phyloP scores from a whole-genome alignment of 78 protist genomes.

The Polysphondylium violaceum region DNA sequence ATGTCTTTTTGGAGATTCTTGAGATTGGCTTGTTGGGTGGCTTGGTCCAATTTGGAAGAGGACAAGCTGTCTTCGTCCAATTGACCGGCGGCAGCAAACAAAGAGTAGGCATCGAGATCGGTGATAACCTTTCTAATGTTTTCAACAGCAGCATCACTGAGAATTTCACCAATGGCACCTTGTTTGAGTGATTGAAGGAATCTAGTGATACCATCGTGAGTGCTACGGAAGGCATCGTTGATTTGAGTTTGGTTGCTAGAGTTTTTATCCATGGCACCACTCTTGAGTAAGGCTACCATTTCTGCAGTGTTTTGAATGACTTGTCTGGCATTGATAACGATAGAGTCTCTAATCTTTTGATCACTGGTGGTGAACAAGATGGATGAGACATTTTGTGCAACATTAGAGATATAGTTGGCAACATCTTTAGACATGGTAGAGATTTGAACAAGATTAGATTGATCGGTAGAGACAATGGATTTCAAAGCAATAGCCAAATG shows the following conservation, averaged over 20 bases:
- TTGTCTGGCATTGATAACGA: constrained; percentile 49
- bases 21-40: constrained; percentile 20
- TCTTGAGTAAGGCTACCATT: constrained; percentile 9
- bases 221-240: constrained; percentile 52
- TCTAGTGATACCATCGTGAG: constrained; percentile 52
- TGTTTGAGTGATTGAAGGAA: constrained; percentile 83
- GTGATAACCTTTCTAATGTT: constrained; percentile 48
- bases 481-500: constrained; percentile 62
- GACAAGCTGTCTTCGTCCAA: constrained; percentile 30
- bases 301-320: constrained; percentile 29
- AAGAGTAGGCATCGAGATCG: constrained; percentile 74
- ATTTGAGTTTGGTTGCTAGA: neutral
- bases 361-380: constrained; percentile 39
- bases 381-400: constrained; percentile 12
- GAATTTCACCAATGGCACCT: constrained; percentile 86
- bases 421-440: constrained; percentile 71
- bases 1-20: constrained; percentile 66
- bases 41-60: neutral
- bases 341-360: constrained; percentile 63
- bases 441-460: constrained; percentile 67
- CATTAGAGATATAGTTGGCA: constrained; percentile 20
- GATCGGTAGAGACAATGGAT: constrained; percentile 70
- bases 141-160: constrained; percentile 80
- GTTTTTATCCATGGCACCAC: constrained; percentile 1
- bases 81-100: constrained; percentile 85